Evolutionary conservation across 306 rosid genomes (phyloP).

Genomic region (Amphicarpaea edgeworthii): DNA sequence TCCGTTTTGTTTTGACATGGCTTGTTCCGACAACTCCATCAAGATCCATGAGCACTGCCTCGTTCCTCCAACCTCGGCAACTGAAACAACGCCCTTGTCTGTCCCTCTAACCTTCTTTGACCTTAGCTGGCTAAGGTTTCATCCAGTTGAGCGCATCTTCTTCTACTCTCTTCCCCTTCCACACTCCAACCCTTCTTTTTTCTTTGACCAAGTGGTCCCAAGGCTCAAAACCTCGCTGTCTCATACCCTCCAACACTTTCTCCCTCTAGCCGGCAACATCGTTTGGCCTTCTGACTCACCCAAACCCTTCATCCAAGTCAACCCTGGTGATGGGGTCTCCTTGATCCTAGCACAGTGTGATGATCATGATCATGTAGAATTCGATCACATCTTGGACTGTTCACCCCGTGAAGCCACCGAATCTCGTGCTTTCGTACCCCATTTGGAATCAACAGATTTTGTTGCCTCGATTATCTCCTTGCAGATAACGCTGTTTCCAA

Average conservation of each 20-base stretch:
- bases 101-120: slow-evolving; percentile 59
- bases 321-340: slow-evolving; percentile 53
- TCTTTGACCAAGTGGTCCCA: slow-evolving; percentile 45
- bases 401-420: slow-evolving; percentile 34
- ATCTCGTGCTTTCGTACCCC: slow-evolving; percentile 55
- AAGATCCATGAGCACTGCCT: slow-evolving; percentile 30
- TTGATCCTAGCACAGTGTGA: slow-evolving; percentile 54
- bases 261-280: slow-evolving; percentile 56
- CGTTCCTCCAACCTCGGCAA: slow-evolving; percentile 17
- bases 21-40: neutral
- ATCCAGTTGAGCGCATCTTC: slow-evolving; percentile 58
- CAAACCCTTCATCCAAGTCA: slow-evolving; percentile 53
- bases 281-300: slow-evolving; percentile 56
- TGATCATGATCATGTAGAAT: slow-evolving; percentile 24
- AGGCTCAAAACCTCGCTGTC: slow-evolving; percentile 66
- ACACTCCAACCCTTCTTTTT: slow-evolving; percentile 23
- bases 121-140: slow-evolving; percentile 54
- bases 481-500: slow-evolving; percentile 61
- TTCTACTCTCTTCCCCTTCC: slow-evolving; percentile 49
- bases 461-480: slow-evolving; percentile 50
- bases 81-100: neutral
- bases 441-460: slow-evolving; percentile 41
- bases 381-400: slow-evolving; percentile 40
- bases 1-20: neutral
- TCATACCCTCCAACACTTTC: slow-evolving; percentile 59